These are phyloP conservation scores for Ophiosphaerella herpotricha DNA, from an alignment of 2,329 filamentous ascomycete species.

Conservation along the genomic window DNA sequence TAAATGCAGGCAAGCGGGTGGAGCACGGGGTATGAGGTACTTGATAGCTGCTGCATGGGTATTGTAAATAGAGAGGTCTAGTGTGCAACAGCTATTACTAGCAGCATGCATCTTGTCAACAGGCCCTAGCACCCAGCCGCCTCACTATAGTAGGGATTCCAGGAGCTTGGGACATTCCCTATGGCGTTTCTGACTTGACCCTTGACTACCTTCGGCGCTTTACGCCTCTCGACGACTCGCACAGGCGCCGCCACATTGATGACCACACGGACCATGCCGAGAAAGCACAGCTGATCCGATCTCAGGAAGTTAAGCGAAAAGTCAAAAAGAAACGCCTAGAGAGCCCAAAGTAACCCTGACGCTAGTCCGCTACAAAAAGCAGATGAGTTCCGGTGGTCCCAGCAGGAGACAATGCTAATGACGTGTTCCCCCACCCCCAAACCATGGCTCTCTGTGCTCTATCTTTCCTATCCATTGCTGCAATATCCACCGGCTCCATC, in stretches of 20 bases:
- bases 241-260: constrained; percentile 42
- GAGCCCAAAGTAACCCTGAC: constrained; percentile 26
- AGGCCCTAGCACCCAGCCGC: constrained; percentile 26
- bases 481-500: constrained; percentile 26
- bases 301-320: constrained; percentile 33
- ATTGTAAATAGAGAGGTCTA: constrained; percentile 37
- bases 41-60: constrained; percentile 28
- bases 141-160: constrained; percentile 42
- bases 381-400: constrained; percentile 16
- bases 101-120: constrained; percentile 38
- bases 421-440: constrained; percentile 36
- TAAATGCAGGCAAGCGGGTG: constrained; percentile 38
- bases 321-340: constrained; percentile 34
- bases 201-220: constrained; percentile 33
- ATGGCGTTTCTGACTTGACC: constrained; percentile 38
- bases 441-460: constrained; percentile 29
- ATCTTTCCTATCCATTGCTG: constrained; percentile 28
- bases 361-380: constrained; percentile 39
- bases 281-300: constrained; percentile 37
- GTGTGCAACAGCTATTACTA: constrained; percentile 38
- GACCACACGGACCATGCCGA: constrained; percentile 38
- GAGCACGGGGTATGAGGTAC: constrained; percentile 41
- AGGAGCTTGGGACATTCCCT: constrained; percentile 38
- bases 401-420: constrained; percentile 31
- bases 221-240: constrained; percentile 38